phyloP scores from a whole-genome alignment of 139 green algal species.

The Asterochloris sp. region DNA sequence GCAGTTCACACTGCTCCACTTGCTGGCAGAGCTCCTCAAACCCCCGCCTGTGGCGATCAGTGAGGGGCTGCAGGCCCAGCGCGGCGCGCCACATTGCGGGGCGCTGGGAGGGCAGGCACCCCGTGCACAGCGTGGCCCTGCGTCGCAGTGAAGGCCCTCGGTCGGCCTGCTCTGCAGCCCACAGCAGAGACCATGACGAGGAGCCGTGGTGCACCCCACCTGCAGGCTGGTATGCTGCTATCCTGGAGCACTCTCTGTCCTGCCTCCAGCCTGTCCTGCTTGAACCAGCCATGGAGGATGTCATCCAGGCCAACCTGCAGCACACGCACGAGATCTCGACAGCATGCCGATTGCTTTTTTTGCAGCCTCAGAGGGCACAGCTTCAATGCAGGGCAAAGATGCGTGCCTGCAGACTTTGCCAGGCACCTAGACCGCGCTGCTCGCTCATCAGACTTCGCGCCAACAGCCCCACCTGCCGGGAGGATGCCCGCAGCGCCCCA shows the following conservation, averaged over 20 bases:
- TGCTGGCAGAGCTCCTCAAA: constrained; percentile 15
- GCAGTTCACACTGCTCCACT: constrained; percentile 31
- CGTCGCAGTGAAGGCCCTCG: not conserved
- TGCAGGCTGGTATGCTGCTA: constrained; percentile 29
- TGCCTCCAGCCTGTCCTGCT: constrained; percentile 39
- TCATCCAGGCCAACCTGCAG: constrained; percentile 63
- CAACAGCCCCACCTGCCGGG: constrained; percentile 30
- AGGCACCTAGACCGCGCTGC: too few species aligned
- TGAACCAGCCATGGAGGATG: constrained; percentile 40
- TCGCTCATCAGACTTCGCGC: not conserved
- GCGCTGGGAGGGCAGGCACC: constrained; percentile 8
- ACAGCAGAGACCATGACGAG: not conserved
- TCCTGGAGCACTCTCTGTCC: constrained; percentile 22
- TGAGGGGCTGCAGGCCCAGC: constrained; percentile 16
- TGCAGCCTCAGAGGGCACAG: too few species aligned
- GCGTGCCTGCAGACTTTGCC: too few species aligned
- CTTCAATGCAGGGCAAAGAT: too few species aligned
- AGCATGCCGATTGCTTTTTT: not conserved
- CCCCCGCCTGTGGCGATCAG: not conserved
- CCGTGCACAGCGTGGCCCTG: not conserved
- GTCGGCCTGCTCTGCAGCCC: not conserved
- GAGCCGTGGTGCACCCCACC: constrained; percentile 21
- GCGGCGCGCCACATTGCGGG: constrained; percentile 26
- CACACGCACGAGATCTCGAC: not conserved
- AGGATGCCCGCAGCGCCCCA: constrained; percentile 31